Evolutionary conservation across 345 rosid species (phyloP).

Genomic region (Excoecaria agallocha): DNA sequence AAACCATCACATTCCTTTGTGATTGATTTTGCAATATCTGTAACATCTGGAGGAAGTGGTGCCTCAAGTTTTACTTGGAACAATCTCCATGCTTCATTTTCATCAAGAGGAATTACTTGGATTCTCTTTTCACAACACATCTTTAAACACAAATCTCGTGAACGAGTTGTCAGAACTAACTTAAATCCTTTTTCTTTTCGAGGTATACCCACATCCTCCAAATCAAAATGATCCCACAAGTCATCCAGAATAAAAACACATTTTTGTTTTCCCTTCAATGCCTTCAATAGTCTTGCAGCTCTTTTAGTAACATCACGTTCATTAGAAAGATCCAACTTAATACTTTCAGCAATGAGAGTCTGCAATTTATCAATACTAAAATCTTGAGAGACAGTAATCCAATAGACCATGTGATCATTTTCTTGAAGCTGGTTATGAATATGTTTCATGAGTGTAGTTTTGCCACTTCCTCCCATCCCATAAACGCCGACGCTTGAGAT

Average conservation of each 20-base stretch:
- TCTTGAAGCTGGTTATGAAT: conserved; percentile 12
- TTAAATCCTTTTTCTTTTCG: neutral
- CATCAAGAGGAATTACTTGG: too few relatives aligned
- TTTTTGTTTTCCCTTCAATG: neutral
- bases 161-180: conserved; percentile 21
- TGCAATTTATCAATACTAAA: neutral
- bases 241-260: conserved; percentile 23
- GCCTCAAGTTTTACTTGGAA: too few relatives aligned
- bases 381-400: conserved; percentile 9
- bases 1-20: too few relatives aligned
- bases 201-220: conserved; percentile 19
- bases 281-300: conserved; percentile 4
- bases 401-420: conserved; percentile 8
- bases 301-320: conserved; percentile 3
- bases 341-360: conserved; percentile 2
- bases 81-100: too few relatives aligned
- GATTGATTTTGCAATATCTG: too few relatives aligned
- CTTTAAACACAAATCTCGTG: too few relatives aligned
- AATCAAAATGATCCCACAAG: conserved; percentile 2
- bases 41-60: too few relatives aligned
- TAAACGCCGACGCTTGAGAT: conserved; percentile 12
- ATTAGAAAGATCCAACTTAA: neutral
- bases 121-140: too few relatives aligned
- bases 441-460: conserved; percentile 9
- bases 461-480: conserved; percentile 24